Evolutionary conservation across 139 green algal species (phyloP).

Genomic region (Trebouxia sp.): DNA sequence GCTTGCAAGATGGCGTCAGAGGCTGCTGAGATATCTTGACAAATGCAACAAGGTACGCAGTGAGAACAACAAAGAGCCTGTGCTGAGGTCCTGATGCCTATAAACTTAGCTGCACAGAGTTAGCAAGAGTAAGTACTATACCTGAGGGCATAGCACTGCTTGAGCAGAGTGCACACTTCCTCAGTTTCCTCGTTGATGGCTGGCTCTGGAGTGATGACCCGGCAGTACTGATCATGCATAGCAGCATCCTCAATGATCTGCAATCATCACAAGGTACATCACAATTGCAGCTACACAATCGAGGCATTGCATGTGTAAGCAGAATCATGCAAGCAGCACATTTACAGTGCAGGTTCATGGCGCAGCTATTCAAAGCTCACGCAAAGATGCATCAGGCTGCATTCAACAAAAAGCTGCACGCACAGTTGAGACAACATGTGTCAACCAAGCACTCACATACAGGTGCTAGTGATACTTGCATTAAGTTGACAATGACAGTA

Average conservation of each 20-base stretch:
- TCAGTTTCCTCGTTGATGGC: conserved; percentile 70
- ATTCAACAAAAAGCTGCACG: too few relatives aligned
- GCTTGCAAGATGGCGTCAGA: too few relatives aligned
- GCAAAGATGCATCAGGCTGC: too few relatives aligned
- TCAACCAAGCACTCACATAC: too few relatives aligned
- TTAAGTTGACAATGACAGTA: too few relatives aligned
- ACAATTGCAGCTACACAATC: too few relatives aligned
- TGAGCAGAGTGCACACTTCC: conserved; percentile 84
- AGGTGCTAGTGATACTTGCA: too few relatives aligned
- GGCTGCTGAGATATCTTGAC: too few relatives aligned
- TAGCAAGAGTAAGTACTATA: conserved; percentile 17
- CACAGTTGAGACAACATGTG: too few relatives aligned
- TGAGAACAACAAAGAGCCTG: neutral
- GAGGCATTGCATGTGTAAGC: neutral
- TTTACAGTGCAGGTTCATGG: neutral
- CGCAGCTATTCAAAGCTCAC: too few relatives aligned
- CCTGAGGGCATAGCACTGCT: conserved; percentile 83
- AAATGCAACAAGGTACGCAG: too few relatives aligned
- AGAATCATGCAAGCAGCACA: neutral
- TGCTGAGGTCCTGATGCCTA: neutral
- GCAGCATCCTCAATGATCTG: conserved; percentile 69
- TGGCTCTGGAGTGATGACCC: conserved; percentile 70
- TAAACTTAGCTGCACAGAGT: neutral
- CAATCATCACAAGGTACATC: too few relatives aligned
- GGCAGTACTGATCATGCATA: conserved; percentile 65